These are phyloP conservation scores for Cyclocybe aegerita DNA, from an alignment of 768 basidiomycete species.

Conservation along the genomic window DNA sequence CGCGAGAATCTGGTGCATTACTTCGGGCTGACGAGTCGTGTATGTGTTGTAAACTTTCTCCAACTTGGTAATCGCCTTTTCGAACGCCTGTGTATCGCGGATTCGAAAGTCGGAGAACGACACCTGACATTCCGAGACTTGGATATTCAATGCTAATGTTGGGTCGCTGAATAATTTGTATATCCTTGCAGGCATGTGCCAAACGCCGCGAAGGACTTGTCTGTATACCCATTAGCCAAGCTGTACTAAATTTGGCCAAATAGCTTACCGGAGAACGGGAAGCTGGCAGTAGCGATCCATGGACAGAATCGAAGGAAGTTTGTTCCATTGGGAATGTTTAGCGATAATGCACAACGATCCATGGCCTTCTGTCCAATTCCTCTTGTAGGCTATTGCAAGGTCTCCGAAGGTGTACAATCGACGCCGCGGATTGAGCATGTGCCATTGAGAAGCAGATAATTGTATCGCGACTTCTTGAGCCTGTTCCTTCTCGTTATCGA, in stretches of 20 bases:
- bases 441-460: constrained; percentile 29
- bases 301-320: constrained; percentile 21
- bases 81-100: constrained; percentile 40
- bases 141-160: constrained; percentile 30
- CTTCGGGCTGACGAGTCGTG: constrained; percentile 10
- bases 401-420: constrained; percentile 40
- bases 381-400: constrained; percentile 36
- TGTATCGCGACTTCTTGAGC: constrained; percentile 33
- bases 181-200: constrained; percentile 30
- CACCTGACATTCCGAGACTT: constrained; percentile 34
- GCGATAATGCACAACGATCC: constrained; percentile 41
- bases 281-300: constrained; percentile 3
- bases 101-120: constrained; percentile 42
- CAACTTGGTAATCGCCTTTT: constrained; percentile 23
- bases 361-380: constrained; percentile 33
- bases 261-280: constrained; percentile 8
- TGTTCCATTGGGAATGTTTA: constrained; percentile 35
- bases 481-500: constrained; percentile 9
- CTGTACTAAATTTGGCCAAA: neutral
- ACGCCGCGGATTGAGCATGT: constrained; percentile 29
- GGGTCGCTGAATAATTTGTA: constrained; percentile 27
- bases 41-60: constrained; percentile 16
- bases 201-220: constrained; percentile 18
- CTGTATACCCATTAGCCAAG: neutral
- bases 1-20: constrained; percentile 17